Conservation (phyloP, 1,139 yeast genomes). For the Taphrina sp. region DNA sequence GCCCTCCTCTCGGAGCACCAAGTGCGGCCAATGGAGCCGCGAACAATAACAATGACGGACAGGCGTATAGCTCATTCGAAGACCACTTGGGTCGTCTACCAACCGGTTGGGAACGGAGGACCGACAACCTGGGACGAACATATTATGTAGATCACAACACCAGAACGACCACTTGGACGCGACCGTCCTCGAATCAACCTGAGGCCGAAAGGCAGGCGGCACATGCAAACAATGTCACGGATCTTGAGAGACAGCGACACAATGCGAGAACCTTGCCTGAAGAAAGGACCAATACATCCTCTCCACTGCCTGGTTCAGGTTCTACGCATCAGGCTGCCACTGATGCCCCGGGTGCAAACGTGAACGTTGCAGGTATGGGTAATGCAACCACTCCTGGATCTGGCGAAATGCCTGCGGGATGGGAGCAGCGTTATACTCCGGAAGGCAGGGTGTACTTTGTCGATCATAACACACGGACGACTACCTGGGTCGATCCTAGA, state of each 20-base stretch:
- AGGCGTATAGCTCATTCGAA: constrained; percentile 87
- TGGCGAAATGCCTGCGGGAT: constrained; percentile 96
- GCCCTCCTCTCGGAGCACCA: constrained; percentile 28
- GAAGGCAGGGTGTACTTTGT: constrained; percentile 98
- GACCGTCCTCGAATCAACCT: constrained; percentile 66
- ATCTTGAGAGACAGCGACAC: constrained; percentile 86
- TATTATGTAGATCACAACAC: constrained; percentile 97
- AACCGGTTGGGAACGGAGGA: constrained; percentile 98
- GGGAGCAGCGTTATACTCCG: constrained; percentile 98
- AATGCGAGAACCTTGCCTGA: constrained; percentile 89
- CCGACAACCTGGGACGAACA: constrained; percentile 95
- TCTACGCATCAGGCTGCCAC: constrained; percentile 44
- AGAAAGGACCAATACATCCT: constrained; percentile 45
- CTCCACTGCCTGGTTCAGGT: constrained; percentile 42
- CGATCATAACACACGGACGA: constrained; percentile 96
- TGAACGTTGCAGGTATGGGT: constrained; percentile 57
- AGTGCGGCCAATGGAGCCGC: constrained; percentile 40
- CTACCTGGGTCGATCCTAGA: constrained; percentile 99
- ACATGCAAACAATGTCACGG: constrained; percentile 54
- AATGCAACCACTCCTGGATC: constrained; percentile 85
- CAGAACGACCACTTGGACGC: constrained; percentile 96
- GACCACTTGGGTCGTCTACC: constrained; percentile 96
- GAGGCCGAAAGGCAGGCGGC: constrained; percentile 36
- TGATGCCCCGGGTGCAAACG: constrained; percentile 47
- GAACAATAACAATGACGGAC: constrained; percentile 42